Conservation (phyloP, 768 basidiomycete genomes). For the Infundibulicybe gibba region DNA sequence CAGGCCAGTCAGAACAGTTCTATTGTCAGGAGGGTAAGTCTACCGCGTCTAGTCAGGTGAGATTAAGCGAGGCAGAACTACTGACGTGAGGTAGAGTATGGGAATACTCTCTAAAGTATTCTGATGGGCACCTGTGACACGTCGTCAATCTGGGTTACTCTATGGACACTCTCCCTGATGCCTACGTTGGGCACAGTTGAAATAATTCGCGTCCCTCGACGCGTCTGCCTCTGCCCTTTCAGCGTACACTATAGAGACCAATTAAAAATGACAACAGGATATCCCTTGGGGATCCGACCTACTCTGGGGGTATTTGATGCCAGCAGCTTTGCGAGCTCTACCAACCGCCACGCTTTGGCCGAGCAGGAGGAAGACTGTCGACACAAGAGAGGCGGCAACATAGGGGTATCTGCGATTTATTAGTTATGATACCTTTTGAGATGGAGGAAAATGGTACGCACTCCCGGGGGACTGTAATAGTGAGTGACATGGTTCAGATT, state of each 20-base stretch:
- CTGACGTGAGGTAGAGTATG: conserved; percentile 37
- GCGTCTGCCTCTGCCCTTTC: conserved; percentile 54
- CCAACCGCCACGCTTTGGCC: conserved; percentile 33
- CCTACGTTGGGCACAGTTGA: conserved; percentile 58
- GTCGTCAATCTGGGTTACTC: not conserved
- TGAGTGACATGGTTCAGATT: conserved; percentile 9
- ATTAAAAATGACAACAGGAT: not conserved
- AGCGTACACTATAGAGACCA: conserved; percentile 53
- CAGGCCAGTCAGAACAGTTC: conserved; percentile 37
- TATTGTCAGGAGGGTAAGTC: conserved; percentile 7
- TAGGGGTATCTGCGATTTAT: not conserved
- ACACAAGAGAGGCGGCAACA: not conserved
- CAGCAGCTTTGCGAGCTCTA: conserved; percentile 41
- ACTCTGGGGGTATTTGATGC: conserved; percentile 63
- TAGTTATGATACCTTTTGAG: no score
- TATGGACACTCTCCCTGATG: not conserved
- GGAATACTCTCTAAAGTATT: conserved; percentile 51
- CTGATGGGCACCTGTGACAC: conserved; percentile 56
- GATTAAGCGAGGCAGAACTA: not conserved
- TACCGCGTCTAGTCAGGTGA: not conserved
- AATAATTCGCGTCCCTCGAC: conserved; percentile 42
- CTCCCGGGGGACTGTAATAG: conserved; percentile 17
- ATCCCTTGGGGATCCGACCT: conserved; percentile 14
- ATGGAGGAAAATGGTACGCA: conserved; percentile 1
- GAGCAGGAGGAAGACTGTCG: not conserved